Base-by-base conservation (phyloP, 2,329 filamentous ascomycete genomes). In the Alternaria viburni region DNA sequence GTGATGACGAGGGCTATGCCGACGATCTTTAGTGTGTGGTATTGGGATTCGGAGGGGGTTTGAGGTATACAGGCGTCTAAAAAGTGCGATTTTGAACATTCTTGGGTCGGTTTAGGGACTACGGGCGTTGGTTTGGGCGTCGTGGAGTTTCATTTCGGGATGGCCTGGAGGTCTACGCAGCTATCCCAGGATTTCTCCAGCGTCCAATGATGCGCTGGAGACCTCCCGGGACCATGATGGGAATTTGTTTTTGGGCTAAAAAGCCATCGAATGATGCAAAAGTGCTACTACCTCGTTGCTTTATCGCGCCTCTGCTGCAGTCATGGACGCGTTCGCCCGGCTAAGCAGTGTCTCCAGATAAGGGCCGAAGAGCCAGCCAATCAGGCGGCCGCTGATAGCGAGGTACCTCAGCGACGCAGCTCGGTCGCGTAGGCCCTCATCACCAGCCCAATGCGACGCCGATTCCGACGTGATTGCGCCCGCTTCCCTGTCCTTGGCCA, bases 1-100 rank as follows among this genome's bases (percentile, higher is more conserved):
- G 43, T 2, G 76, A 78, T 47, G 67, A 80, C 32, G 78, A 80
- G 65, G 74, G 72, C 2, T 77, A 70, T 57, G 72, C 69, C 5
- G 73, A 79, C 21, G 76, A 78, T 19, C 36, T 69, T 6, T 77
- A 58, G 57, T 51, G 23, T 51, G 23, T 12, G 46, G 6, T 11
- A 6, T 5, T 5, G 47, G 46, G 58, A 21, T 28, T 19, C 7
- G n/a, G 46, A 50, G 3, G 28, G 49, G 12, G 0, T 9, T 28
- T n/a, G 11, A 11, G 45, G 23, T 28, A 49, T 26, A 7, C 15
- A 28, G 45, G 45, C 19, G 45, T 26, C 25, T 25, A 17, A 49
- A 23, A 49, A 28, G 21, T 49, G 46, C 36, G 10, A 36, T 32
- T 25, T n/a, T 30, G 47, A n/a, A 41, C n/a, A 1, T 13, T 54